Conservation (phyloP, 352 stramenopile species). For the Globisporangium takayamanum region DNA sequence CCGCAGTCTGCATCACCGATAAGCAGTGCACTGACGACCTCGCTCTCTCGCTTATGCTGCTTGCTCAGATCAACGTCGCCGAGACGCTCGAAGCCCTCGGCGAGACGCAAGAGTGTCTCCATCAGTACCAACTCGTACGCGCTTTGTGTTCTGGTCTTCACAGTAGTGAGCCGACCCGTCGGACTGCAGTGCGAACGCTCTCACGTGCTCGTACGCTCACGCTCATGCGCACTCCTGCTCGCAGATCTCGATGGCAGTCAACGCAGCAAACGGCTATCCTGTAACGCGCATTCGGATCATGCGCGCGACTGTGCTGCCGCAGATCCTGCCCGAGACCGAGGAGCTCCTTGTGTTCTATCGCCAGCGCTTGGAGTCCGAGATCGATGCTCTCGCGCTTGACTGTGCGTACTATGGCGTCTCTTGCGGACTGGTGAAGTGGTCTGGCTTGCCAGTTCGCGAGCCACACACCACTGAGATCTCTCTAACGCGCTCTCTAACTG, state of each 20-base stretch:
- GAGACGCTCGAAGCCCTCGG: constrained; percentile 55
- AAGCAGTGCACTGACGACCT: background rate
- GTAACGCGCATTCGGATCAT: constrained; percentile 45
- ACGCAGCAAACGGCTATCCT: constrained; percentile 15
- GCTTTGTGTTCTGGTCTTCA: background rate
- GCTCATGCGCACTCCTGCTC: constrained; percentile 3
- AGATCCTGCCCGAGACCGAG: constrained; percentile 48
- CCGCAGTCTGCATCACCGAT: background rate
- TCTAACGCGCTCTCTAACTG: background rate
- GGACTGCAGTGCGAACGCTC: background rate
- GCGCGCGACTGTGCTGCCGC: constrained; percentile 55
- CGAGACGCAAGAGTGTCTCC: constrained; percentile 43
- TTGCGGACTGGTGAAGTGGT: constrained; percentile 25
- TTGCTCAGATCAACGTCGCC: constrained; percentile 36
- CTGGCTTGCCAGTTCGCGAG: background rate
- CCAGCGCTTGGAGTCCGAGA: constrained; percentile 30
- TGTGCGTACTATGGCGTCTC: too few relatives aligned
- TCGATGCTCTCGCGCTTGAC: constrained; percentile 22
- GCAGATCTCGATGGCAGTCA: background rate
- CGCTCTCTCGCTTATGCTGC: background rate
- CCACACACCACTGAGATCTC: background rate
- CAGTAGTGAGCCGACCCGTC: background rate
- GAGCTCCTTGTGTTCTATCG: constrained; percentile 42
- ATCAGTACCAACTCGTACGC: constrained; percentile 42
- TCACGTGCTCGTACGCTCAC: constrained; percentile 22